Evolutionary conservation across 78 protist species (phyloP).

Genomic region (Blattamonas nauphoetae): DNA sequence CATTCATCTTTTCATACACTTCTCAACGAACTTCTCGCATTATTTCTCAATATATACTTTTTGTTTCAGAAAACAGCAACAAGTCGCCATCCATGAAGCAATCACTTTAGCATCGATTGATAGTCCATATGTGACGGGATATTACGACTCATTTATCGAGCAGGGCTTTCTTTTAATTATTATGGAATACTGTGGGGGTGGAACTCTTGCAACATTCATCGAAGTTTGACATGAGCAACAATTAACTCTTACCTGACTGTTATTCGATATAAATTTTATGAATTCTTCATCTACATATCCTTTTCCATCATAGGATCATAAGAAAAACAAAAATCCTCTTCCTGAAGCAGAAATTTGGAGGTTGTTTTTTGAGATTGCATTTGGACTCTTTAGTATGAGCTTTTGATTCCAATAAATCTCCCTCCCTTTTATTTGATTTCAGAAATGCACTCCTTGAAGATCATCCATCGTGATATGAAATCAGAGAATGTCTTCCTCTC

Average conservation of each 20-base stretch:
- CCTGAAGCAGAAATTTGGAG: constrained; percentile 19
- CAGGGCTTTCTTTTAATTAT: background rate
- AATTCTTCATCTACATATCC: background rate
- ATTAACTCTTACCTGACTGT: background rate
- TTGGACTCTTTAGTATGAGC: constrained; percentile 6
- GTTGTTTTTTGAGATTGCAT: constrained; percentile 5
- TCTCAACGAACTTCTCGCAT: no score
- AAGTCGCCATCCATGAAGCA: background rate
- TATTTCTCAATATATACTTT: no score
- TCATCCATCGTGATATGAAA: constrained; percentile 2
- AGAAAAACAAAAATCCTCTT: background rate
- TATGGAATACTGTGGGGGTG: background rate
- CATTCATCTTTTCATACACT: no score
- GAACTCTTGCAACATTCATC: background rate
- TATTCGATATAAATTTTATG: background rate
- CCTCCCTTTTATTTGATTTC: background rate
- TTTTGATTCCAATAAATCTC: background rate
- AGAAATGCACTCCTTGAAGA: background rate
- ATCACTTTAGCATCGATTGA: background rate
- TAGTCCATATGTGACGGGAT: background rate
- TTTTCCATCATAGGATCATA: background rate
- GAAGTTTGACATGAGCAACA: background rate
- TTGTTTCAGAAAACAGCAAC: background rate
- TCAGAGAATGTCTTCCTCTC: background rate
- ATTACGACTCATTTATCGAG: background rate